Conservation (phyloP, 1,284 basidiomycete species). For the Ustilago esculenta region DNA sequence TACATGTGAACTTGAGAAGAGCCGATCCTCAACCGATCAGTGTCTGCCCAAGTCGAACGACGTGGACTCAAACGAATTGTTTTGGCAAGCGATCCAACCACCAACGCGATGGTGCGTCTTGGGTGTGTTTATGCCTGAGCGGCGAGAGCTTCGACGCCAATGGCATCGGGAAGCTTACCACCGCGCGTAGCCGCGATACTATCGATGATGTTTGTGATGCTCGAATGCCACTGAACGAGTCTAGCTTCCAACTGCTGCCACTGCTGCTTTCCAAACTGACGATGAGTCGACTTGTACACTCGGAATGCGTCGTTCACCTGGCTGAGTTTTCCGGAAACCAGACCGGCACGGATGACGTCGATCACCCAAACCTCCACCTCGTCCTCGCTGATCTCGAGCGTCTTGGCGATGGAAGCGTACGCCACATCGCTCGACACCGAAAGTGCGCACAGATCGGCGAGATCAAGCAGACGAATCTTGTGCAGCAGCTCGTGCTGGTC, state of each 20-base stretch:
- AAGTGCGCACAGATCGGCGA: constrained; percentile 61
- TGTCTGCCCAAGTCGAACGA: too few species aligned
- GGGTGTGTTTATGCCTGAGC: constrained; percentile 9
- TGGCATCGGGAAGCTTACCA: constrained; percentile 21
- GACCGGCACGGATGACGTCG: constrained; percentile 65
- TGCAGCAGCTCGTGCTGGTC: constrained; percentile 40
- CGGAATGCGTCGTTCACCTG: constrained; percentile 62
- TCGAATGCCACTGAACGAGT: constrained; percentile 60
- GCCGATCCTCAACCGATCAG: too few species aligned
- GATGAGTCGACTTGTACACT: constrained; percentile 61
- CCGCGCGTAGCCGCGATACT: constrained; percentile 48
- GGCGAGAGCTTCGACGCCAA: neutral
- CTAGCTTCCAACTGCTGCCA: constrained; percentile 60
- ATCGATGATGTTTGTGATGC: constrained; percentile 52
- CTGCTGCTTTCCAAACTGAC: constrained; percentile 61
- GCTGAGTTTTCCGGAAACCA: constrained; percentile 62
- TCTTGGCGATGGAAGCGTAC: constrained; percentile 54
- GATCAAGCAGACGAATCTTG: constrained; percentile 64
- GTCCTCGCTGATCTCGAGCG: constrained; percentile 40
- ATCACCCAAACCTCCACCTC: constrained; percentile 67
- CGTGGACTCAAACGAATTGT: too few species aligned
- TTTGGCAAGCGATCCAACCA: neutral
- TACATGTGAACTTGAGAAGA: too few species aligned
- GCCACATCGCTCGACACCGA: constrained; percentile 58
- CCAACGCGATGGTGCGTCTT: neutral